Base-by-base conservation (phyloP, 345 rosid genomes). In the Ricinus communis region DNA sequence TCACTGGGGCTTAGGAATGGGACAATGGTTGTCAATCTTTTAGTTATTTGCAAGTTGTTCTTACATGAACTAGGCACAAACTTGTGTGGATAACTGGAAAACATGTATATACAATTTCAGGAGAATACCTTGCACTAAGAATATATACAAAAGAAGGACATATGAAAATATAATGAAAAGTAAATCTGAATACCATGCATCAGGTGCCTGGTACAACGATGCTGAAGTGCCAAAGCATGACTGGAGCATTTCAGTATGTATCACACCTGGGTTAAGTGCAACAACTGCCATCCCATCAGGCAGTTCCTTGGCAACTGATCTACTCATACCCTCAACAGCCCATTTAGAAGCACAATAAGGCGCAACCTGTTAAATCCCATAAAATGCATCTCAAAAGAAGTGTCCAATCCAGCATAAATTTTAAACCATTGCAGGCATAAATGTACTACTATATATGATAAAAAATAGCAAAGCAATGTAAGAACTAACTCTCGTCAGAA, bases 281-380 rank as follows among this genome's bases (percentile, higher is more conserved):
- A 94, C 83, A 36, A 87, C 74, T 60, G 98, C 98, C 82, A 94
- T 86, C 71, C 97, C 98, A 54, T 85, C 93, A 21, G 84, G 93
- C 71, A 94, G 55, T 71, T 94, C 98, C 78, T 94, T 90, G 8
- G 98, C 98, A 63, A 94, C 98, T 40, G 98, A 86, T 79, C 91
- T 87, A 56, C 92, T 87, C 74, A 94, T 77, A 47, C 98, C 98
- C 83, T 94, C 98, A 14, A 94, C 79, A 6, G 98, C 98, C 98
- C 97, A 94, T 83, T 94, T 94, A 0, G 98, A 94, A 40, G 98
- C 97, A 81, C 97, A 94, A 84, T 94, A 94, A 59, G 98, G 98
- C 62, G 98, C 95, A 69, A 94, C 97, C 98, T 94, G 79, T 65
- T 57, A 9, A 72, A 68, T n/a, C n/a, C n/a, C 2, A 61, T 5